phyloP scores from a whole-genome alignment of 2,329 filamentous ascomycete genomes.

The Phaeosphaeria sp. region DNA sequence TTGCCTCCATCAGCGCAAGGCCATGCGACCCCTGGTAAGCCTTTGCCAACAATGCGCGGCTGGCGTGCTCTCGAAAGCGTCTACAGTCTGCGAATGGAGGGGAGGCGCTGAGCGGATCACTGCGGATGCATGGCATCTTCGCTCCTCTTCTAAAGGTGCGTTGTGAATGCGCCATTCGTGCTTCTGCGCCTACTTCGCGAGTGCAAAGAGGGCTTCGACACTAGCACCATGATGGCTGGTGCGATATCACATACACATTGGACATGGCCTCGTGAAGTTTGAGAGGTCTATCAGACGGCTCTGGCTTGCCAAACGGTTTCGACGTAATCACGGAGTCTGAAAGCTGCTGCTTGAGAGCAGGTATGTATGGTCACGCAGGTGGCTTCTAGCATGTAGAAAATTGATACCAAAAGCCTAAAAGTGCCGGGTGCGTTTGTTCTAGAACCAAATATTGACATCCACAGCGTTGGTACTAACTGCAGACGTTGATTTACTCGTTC shows the following conservation, averaged over 20 bases:
- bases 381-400: slow-evolving; percentile 42
- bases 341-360: background rate
- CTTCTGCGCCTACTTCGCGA: background rate
- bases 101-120: background rate
- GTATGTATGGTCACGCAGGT: slow-evolving; percentile 49
- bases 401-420: slow-evolving; percentile 46
- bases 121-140: background rate
- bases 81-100: background rate
- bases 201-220: background rate
- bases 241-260: background rate
- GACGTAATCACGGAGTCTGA: background rate
- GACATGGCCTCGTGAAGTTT: too few species aligned
- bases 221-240: background rate
- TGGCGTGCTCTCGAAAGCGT: background rate
- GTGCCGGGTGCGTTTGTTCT: slow-evolving; percentile 43
- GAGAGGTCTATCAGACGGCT: background rate
- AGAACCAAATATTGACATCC: slow-evolving; percentile 57
- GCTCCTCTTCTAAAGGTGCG: background rate
- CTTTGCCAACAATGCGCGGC: background rate
- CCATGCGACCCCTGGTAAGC: slow-evolving; percentile 3
- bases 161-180: background rate
- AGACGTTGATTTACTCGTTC: slow-evolving; percentile 57
- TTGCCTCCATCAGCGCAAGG: slow-evolving; percentile 16
- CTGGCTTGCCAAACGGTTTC: background rate
- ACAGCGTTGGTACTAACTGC: slow-evolving; percentile 44